Evolutionary conservation across 495 filamentous ascomycete genomes (phyloP), one percentile per base, ranked within the genome.

Genomic region (Penicillium paxilli): DNA sequence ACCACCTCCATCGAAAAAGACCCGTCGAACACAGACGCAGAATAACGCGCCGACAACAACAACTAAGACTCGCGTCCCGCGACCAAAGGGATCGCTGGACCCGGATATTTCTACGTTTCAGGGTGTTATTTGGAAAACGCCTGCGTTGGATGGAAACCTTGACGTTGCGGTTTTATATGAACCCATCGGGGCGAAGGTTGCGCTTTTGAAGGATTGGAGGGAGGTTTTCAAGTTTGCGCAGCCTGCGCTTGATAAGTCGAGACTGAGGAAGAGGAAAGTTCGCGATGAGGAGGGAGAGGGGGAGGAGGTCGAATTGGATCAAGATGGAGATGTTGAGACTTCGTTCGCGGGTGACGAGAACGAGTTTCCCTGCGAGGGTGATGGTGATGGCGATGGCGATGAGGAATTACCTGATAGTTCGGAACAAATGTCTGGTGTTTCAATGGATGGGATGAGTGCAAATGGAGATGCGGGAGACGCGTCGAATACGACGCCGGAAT

Each of bases 181-280:
- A 17, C 74, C 70, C 17, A 61, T 65, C 5, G 65, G 66, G 11
- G 72, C 75, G 16, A 68, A 71, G 55, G 77, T 82, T 4, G 66
- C 79, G 2, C 48, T 82, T 32, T 60, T 82, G 37, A 70, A 74
- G 49, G 72, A 81, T 57, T 82, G 79, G 79, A 65, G 76, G n/a
- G 78, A 82, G 49, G 58, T 77, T 6, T 79, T 81, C 65, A 71
- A 72, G 45, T 59, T 60, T 16, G 59, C 65, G 2, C 66, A 74
- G 49, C 74, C 72, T 2, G 55, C 66, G 24, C 62, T 69, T 51
- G 65, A 65, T 11, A 63, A 64, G 12, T 60, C 64, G 10, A 57
- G 64, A 2, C 41, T 63, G 21, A 56, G 65, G 11, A 59, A 55
- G 44, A 47, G 55, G 26, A 45, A 37, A 12, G 33, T 17, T 30